Evolutionary conservation across 2,329 filamentous ascomycete genomes (phyloP), one percentile per base, ranked within the genome.

Genomic region (Fusarium scirpi): DNA sequence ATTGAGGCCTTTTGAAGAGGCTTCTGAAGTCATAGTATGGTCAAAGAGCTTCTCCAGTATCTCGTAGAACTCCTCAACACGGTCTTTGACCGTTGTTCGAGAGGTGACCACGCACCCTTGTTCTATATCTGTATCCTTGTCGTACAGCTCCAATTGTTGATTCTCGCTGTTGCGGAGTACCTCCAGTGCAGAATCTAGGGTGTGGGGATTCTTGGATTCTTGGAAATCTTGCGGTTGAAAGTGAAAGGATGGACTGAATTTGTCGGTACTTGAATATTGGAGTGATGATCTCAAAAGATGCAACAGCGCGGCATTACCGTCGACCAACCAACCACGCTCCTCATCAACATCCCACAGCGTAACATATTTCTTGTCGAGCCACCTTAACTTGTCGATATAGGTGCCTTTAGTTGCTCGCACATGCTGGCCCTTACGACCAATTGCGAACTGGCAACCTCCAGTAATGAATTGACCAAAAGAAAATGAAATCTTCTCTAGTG

Each of bases 131-230:
- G 8, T n/a, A 0, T 54, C 24, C 3, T 15, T 54, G 8, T 20
- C 40, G 6, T 54, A 51, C 0, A 61, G 32, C 9, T 27, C 18
- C 0, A 54, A 6, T 5, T 4, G 20, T 1, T 24, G n/a, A 16
- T 47, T 63, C 0, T 3, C 13, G 1, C 15, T 11, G 2, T 44
- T 32, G 1, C 43, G n/a, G 0, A 58, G 48, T 4, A 54, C 22
- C 1, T 54, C 8, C 1, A 58, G n/a, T 0, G 34, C 47, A 0
- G 47, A 54, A 2, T 44, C 8, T 2, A 18, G 1, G 1, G 38
- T 15, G 2, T 30, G 25, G 0, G 47, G 47, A 8, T 16, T 34
- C 1, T 1, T 1, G 6, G 47, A 54, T 2, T 58, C 47, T 15
- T 54, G 4, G 0, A 54, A 12, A 0, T 44, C 10, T 1, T 15